Percentiles rank a stretch among this genome's conserved stretches.
Conservation (phyloP, 495 filamentous ascomycete species). For the Penicillium canariense region DNA sequence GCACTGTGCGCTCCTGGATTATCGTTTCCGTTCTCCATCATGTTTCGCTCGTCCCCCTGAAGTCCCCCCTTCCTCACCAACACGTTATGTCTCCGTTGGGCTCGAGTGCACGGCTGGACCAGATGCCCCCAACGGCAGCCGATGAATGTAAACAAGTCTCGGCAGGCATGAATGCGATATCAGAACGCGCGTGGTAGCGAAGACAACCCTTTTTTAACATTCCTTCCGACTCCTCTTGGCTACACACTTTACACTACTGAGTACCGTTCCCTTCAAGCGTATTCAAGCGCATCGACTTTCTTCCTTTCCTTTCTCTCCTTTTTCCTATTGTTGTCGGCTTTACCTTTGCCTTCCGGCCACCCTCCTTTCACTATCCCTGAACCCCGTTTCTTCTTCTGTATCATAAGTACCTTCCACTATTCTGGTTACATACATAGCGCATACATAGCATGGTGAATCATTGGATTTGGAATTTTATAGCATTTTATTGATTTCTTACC, state of each 20-base stretch:
- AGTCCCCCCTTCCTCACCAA: neutral
- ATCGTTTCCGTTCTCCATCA: constrained; percentile 4
- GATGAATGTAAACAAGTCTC: constrained; percentile 1
- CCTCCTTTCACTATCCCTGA: constrained; percentile 6
- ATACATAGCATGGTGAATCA: constrained; percentile 23
- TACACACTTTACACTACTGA: neutral
- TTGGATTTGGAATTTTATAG: constrained; percentile 1
- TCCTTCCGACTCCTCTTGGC: neutral
- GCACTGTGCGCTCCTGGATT: constrained; percentile 16
- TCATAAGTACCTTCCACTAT: constrained; percentile 16
- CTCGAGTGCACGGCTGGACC: constrained; percentile 27
- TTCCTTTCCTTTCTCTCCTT: neutral
- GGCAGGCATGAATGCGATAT: constrained; percentile 1
- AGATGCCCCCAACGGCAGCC: constrained; percentile 2
- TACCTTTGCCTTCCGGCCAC: constrained; percentile 1
- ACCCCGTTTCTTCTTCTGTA: constrained; percentile 16
- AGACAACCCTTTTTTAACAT: neutral
- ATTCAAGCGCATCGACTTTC: neutral
- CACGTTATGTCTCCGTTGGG: constrained; percentile 1
- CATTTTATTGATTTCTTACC: neutral
- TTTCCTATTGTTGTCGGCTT: neutral
- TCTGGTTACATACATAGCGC: constrained; percentile 17
- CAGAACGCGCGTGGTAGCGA: neutral
- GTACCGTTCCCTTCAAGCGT: neutral
- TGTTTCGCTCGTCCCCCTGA: neutral